Conservation (phyloP, 495 filamentous ascomycete genomes). For the Penicillium angulare region DNA sequence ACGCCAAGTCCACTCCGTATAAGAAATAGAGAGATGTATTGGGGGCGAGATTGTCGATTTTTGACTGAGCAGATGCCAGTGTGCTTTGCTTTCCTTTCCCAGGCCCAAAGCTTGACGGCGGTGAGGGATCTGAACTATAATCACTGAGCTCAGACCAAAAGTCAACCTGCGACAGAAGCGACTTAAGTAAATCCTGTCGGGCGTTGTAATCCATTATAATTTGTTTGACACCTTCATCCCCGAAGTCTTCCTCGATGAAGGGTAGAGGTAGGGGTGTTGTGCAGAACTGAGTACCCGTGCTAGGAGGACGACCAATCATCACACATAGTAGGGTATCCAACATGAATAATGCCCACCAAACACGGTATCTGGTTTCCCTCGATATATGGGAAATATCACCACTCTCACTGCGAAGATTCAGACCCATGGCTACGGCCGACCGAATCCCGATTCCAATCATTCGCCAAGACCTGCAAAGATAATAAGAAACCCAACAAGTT, state of each 20-base stretch:
- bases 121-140: background rate
- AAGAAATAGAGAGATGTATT: conserved; percentile 24
- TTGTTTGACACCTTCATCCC: conserved; percentile 23
- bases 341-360: conserved; percentile 57
- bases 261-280: conserved; percentile 54
- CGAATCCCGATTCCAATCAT: conserved; percentile 58
- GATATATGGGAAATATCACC: conserved; percentile 44
- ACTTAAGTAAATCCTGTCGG: conserved; percentile 21
- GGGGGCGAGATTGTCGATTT: conserved; percentile 8
- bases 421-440: conserved; percentile 56
- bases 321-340: conserved; percentile 56
- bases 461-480: conserved; percentile 51
- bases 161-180: conserved; percentile 13
- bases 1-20: conserved; percentile 23
- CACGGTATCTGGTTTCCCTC: conserved; percentile 42
- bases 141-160: conserved; percentile 1
- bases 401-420: conserved; percentile 60
- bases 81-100: conserved; percentile 2
- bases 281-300: conserved; percentile 50
- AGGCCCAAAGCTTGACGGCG: background rate
- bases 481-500: background rate
- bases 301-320: conserved; percentile 60
- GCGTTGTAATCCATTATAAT: conserved; percentile 28
- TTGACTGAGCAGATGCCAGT: conserved; percentile 4
- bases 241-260: conserved; percentile 51